Conservation (phyloP, 345 rosid species). For the Geranium brycei region DNA sequence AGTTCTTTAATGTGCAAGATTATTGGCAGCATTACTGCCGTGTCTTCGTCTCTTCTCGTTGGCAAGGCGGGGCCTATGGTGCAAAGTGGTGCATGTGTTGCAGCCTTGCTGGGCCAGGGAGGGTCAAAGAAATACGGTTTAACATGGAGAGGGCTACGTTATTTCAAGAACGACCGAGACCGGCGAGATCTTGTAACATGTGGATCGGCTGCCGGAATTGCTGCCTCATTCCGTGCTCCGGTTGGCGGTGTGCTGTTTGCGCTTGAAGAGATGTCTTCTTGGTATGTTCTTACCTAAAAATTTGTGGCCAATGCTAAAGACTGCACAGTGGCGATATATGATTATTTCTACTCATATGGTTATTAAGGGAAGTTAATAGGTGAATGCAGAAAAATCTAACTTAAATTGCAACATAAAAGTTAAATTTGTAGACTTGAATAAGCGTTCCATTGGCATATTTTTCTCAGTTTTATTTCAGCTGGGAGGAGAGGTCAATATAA, state of each 20-base stretch:
- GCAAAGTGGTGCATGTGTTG: conserved; percentile 90
- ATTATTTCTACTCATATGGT: background rate
- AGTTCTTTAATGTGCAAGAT: conserved; percentile 32
- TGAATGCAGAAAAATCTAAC: too few species aligned
- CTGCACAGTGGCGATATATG: background rate
- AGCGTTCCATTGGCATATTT: background rate
- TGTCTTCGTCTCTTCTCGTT: conserved; percentile 71
- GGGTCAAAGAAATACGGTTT: conserved; percentile 72
- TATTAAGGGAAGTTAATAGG: too few species aligned
- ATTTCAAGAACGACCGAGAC: conserved; percentile 76
- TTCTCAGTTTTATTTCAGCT: too few species aligned
- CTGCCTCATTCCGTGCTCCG: conserved; percentile 84
- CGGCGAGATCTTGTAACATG: conserved; percentile 86
- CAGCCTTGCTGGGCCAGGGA: conserved; percentile 76
- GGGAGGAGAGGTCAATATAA: too few species aligned
- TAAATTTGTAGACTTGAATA: background rate
- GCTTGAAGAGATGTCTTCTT: conserved; percentile 91
- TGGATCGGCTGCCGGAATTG: conserved; percentile 95
- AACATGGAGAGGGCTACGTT: conserved; percentile 73
- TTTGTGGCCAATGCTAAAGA: background rate
- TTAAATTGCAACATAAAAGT: too few species aligned
- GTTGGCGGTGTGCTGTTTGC: conserved; percentile 88
- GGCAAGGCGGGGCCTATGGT: conserved; percentile 98
- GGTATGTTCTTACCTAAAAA: conserved; percentile 27
- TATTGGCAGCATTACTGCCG: conserved; percentile 75